Base-by-base conservation (phyloP, 1,284 basidiomycete genomes). In the Puccinia horiana region DNA sequence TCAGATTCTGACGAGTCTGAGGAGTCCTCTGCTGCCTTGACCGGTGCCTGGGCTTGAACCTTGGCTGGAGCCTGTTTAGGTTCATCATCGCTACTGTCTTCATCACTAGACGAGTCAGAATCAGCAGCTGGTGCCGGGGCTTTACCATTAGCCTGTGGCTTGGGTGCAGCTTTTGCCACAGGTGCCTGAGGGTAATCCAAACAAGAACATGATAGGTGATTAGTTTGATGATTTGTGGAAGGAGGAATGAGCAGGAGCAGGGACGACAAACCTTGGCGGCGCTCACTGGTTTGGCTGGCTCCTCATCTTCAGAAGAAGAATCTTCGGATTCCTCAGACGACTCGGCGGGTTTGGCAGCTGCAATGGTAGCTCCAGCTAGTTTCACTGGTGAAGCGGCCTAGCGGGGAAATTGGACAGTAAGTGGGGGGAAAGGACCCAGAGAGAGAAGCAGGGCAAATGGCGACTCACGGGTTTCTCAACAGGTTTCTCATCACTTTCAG, bases 321-420 rank as follows among this genome's bases (percentile, higher is more conserved):
- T 73, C 70, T 73, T 73, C 70, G 49, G 73, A 56, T 3, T 75
- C 73, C 44, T 80, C 78, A 58, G 35, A 40, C 20, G 78, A 80
- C 37, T 80, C 78, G 26, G 65, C 32, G 42, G 69, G 20, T 58
- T 70, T 70, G 29, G 32, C 40, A 3, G 47, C 6, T 16, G 67
- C 54, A 14, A 26, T 52, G 14, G 52, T 40, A 26, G 40, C 63
- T 14, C 20, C 40, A 47, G 29, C 40, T 23, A 35, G 52, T 26
- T 67, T 67, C 2, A 37, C 18, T 1, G 54, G 37, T 49, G 49
- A 56, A 26, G 69, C 67, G 12, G 26, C 37, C 67, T 70, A 72
- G 44, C 26, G 20, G 18, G 11, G 44, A 72, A 9, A 23, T 29
- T 72, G 23, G 20, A n/a, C 23, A 67, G 18, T 40, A 26, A 42